Evolutionary conservation across 2,329 filamentous ascomycete genomes (phyloP), one percentile per base, ranked within the genome.

Genomic region (Zymoseptoria pseudotritici): DNA sequence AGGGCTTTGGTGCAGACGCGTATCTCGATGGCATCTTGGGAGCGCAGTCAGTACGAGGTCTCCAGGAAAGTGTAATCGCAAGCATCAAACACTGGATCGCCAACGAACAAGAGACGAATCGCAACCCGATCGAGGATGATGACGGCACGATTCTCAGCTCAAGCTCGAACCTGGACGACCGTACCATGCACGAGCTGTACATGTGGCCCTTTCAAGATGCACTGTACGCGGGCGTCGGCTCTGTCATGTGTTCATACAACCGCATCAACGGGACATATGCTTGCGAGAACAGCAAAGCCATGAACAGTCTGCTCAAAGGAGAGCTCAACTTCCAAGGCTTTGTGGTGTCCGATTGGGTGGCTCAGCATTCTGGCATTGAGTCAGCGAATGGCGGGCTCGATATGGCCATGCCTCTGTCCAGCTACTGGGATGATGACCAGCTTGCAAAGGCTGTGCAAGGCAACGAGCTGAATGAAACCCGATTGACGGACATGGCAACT

Each of bases 281-380:
- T 2, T 91, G 88, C 68, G 83, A 87, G 59, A 90, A 90, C 69
- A 85, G 83, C 62, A 86, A 86, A 69, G 74, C 86, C 13, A 78
- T 88, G 57, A 90, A 90, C 64, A 85, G 83, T 0, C 77, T 91
- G 3, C 76, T 90, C 8, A 91, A 91, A 67, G 86, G 87, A 53
- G 88, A 91, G 73, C 78, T 90, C 54, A 86, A 86, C 0, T 90
- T 90, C 65, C 86, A 89, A 65, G 88, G 88, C 68, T 86, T 76
- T 65, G 83, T 89, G 22, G 84, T 89, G 77, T 86, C 83, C 0
- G 88, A 91, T 71, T 90, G 87, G 86, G 73, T 82, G 24, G 83
- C 83, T 0, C 85, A 88, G 58, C 78, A 84, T 58, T 80, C 80
- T 0, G 83, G 83, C 1, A 80, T 87, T 0, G 79, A 77, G 1